These are phyloP conservation scores for Kentomonas sorsogonicus DNA, from an alignment of 208 protist genomes.

Conservation along the genomic window DNA sequence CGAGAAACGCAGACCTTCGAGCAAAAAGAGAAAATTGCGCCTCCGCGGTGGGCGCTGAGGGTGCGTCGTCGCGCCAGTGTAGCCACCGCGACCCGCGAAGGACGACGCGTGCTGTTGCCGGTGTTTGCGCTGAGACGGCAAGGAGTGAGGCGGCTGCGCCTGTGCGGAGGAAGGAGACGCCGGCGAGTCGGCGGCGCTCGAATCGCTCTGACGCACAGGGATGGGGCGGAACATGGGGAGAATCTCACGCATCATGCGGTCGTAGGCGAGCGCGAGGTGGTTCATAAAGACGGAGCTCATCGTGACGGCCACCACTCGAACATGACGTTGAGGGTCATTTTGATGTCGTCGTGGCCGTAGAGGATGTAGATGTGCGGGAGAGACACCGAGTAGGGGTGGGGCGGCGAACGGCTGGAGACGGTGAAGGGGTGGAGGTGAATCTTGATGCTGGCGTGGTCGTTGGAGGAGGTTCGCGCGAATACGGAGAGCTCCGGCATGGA, in stretches of 20 bases:
- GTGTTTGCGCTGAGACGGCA: too few species aligned
- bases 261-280: constrained; percentile 62
- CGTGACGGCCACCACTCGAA: constrained; percentile 66
- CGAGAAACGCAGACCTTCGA: constrained; percentile 59
- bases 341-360: constrained; percentile 58
- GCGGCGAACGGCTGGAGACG: constrained; percentile 33
- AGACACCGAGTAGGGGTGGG: constrained; percentile 42
- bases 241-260: constrained; percentile 44
- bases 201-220: too few species aligned
- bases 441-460: constrained; percentile 51
- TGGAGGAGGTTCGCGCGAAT: constrained; percentile 60
- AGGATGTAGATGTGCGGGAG: constrained; percentile 69
- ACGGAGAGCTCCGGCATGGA: constrained; percentile 53
- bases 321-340: constrained; percentile 45
- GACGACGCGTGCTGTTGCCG: too few species aligned
- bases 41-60: constrained; percentile 2
- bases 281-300: constrained; percentile 77
- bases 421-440: constrained; percentile 71
- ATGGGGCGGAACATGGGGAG: too few species aligned
- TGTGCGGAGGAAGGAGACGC: background rate
- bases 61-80: too few species aligned
- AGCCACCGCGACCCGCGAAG: too few species aligned
- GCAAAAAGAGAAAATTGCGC: constrained; percentile 57
- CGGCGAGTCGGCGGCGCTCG: background rate
- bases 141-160: too few species aligned